Conservation (phyloP, 192 early-diverging fungal genomes). For the Linnemannia exigua region DNA sequence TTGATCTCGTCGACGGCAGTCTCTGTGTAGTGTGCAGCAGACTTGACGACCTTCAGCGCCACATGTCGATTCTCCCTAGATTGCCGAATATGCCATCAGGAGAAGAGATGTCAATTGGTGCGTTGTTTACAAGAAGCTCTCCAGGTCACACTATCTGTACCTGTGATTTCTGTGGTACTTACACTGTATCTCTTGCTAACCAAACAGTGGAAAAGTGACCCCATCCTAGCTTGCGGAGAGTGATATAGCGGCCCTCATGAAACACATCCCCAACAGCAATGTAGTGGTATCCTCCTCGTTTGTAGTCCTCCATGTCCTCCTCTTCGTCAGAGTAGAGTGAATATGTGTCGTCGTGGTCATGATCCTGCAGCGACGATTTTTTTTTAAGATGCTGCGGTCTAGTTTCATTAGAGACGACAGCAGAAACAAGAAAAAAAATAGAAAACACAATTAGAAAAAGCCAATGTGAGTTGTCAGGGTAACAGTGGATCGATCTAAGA, state of each 20-base stretch:
- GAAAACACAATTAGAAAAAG: background rate
- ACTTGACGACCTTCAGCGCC: slow-evolving; percentile 98
- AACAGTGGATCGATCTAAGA: slow-evolving; percentile 8
- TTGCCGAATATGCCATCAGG: background rate
- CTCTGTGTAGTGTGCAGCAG: slow-evolving; percentile 95
- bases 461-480: background rate
- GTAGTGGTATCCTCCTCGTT: slow-evolving; percentile 96
- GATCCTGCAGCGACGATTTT: slow-evolving; percentile 18
- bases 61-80: slow-evolving; percentile 80
- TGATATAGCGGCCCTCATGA: slow-evolving; percentile 85
- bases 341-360: slow-evolving; percentile 34
- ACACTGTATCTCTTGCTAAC: slow-evolving; percentile 88
- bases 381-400: slow-evolving; percentile 29
- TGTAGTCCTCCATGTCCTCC: slow-evolving; percentile 94
- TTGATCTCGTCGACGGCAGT: slow-evolving; percentile 97
- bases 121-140: background rate
- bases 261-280: slow-evolving; percentile 89
- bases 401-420: background rate
- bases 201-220: slow-evolving; percentile 99
- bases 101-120: background rate
- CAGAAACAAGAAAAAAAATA: background rate
- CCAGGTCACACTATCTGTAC: background rate
- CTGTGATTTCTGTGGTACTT: slow-evolving; percentile 20
- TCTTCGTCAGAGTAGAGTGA: slow-evolving; percentile 75
- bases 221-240: slow-evolving; percentile 98